A percentile compares a stretch with the other conserved stretches of the same genome.
Conservation (phyloP, 2,329 filamentous ascomycete species). For the Colletotrichum liriopes region DNA sequence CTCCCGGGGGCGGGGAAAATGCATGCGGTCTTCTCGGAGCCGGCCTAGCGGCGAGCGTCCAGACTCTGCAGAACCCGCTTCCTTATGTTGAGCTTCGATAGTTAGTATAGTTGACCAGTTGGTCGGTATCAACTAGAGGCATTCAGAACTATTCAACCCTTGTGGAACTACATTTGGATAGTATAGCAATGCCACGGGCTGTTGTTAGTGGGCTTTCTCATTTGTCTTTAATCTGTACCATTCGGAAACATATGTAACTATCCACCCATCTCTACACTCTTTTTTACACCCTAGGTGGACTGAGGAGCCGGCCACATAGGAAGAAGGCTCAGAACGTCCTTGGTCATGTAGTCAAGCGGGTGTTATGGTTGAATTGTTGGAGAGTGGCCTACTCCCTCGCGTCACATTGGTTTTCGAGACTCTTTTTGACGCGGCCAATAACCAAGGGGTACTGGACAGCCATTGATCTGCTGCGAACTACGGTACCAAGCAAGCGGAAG, state of each 20-base stretch:
- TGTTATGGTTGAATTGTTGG: not conserved
- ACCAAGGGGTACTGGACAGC: not conserved
- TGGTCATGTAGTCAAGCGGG: too few species aligned
- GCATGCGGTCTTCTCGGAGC: constrained; percentile 1
- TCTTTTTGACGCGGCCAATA: not conserved
- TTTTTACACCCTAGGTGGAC: not conserved
- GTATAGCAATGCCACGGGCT: not conserved
- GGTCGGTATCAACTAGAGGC: too few species aligned
- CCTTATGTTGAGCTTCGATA: not conserved
- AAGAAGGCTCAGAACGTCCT: not conserved
- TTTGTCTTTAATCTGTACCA: not conserved
- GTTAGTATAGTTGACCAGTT: too few species aligned
- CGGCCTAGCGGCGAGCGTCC: constrained; percentile 6
- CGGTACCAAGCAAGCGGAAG: not conserved
- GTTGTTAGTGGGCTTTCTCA: not conserved
- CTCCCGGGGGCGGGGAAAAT: not conserved
- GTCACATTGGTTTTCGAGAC: not conserved
- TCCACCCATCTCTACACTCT: not conserved
- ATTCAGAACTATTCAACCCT: too few species aligned
- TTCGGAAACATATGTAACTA: not conserved
- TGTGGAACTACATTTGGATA: too few species aligned
- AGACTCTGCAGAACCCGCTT: too few species aligned
- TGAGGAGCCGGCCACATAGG: not conserved
- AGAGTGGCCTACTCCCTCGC: too few species aligned
- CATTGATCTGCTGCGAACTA: not conserved